Evolutionary conservation across 192 early-diverging fungal species (phyloP).

Genomic region (Coemansia javaensis): DNA sequence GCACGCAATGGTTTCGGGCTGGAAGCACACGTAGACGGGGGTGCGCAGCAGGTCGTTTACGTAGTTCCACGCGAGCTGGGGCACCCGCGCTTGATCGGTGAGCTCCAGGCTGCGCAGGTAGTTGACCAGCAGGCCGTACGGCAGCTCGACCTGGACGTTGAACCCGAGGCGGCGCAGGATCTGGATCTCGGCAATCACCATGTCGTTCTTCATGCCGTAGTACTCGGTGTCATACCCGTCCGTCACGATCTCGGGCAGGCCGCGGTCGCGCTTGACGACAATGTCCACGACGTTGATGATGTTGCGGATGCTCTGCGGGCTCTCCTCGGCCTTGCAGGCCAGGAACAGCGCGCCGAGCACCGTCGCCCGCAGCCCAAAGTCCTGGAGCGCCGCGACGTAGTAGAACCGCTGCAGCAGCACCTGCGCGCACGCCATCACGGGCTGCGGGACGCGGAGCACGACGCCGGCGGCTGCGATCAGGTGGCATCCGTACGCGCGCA

Average conservation of each 20-base stretch:
- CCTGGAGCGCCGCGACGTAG: conserved; percentile 66
- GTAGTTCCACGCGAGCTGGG: conserved; percentile 89
- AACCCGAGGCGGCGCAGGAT: conserved; percentile 86
- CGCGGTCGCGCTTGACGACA: conserved; percentile 56
- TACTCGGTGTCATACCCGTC: conserved; percentile 58
- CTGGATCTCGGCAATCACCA: conserved; percentile 80
- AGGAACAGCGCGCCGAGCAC: conserved; percentile 70
- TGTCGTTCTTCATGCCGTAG: conserved; percentile 75
- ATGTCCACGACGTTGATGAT: conserved; percentile 80
- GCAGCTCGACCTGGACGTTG: conserved; percentile 92
- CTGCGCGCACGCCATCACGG: conserved; percentile 93
- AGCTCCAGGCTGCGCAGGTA: conserved; percentile 80
- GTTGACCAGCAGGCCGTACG: conserved; percentile 94
- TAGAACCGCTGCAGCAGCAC: conserved; percentile 93
- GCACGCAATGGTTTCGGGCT: conserved; percentile 68
- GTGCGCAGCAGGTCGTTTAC: conserved; percentile 78
- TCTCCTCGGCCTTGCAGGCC: conserved; percentile 80
- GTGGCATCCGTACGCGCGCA: conserved; percentile 74
- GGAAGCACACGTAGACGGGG: conserved; percentile 40
- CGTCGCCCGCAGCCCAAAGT: conserved; percentile 65
- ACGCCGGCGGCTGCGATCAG: conserved; percentile 82
- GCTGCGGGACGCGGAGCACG: conserved; percentile 76
- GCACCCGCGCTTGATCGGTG: conserved; percentile 66
- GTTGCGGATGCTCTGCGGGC: conserved; percentile 67
- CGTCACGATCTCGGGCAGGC: conserved; percentile 50